Percentiles rank a stretch among this genome's conserved stretches.
Conservation (phyloP, 2,329 filamentous ascomycete genomes). For the Penicillium digitatum region DNA sequence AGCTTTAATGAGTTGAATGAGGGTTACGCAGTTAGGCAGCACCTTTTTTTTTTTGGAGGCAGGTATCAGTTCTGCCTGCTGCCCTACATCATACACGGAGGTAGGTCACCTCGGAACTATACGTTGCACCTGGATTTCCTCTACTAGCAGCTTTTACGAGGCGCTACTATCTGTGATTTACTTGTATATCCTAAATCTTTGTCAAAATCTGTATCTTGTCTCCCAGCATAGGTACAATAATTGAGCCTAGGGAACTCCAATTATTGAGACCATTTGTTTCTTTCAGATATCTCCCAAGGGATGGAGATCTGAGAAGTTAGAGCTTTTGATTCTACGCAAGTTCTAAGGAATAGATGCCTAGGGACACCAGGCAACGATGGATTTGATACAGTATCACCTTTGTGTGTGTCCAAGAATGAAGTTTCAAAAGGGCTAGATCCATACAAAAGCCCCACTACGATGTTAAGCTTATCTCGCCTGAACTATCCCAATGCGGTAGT, state of each 20-base stretch:
- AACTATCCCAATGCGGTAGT: conserved; percentile 9
- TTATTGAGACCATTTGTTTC: background rate
- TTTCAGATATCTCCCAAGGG: background rate
- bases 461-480: conserved; percentile 9
- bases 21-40: conserved; percentile 9
- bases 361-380: background rate
- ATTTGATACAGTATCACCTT: background rate
- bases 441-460: background rate
- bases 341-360: background rate
- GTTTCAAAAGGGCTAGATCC: background rate
- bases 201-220: no score
- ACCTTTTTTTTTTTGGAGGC: background rate
- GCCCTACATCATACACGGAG: background rate
- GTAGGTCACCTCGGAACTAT: background rate
- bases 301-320: background rate
- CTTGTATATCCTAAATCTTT: background rate
- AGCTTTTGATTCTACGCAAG: background rate
- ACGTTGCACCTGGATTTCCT: background rate
- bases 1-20: conserved; percentile 2
- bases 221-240: no score
- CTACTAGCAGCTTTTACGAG: background rate
- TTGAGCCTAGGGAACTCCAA: background rate
- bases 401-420: background rate
- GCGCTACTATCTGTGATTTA: background rate
- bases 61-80: background rate